Conservation (phyloP, 768 basidiomycete species). For the Podaxis sp. region DNA sequence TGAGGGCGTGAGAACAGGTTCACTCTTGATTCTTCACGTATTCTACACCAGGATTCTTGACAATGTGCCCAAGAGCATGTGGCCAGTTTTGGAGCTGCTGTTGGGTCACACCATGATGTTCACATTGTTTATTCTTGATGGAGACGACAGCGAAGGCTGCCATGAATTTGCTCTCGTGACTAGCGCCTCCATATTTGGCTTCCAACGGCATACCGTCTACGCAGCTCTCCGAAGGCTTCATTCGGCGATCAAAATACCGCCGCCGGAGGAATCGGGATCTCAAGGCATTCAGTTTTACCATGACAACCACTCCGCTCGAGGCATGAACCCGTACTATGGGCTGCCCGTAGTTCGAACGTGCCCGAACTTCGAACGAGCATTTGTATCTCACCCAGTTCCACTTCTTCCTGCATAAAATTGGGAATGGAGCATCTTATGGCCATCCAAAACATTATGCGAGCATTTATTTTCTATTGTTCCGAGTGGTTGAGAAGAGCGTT, state of each 20-base stretch:
- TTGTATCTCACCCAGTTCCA: too few relatives aligned
- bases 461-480: too few relatives aligned
- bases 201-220: not conserved
- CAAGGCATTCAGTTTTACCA: not conserved
- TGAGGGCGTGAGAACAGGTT: too few relatives aligned
- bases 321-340: too few relatives aligned
- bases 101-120: not conserved
- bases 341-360: too few relatives aligned
- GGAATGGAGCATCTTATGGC: too few relatives aligned
- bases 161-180: not conserved
- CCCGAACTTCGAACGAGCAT: too few relatives aligned
- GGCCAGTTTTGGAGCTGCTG: not conserved
- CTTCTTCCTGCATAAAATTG: too few relatives aligned
- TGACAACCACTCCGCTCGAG: conserved; percentile 79
- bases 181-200: not conserved
- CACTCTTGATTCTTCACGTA: not conserved
- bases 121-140: not conserved
- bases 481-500: too few relatives aligned
- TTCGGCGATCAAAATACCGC: not conserved
- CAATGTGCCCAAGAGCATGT: not conserved
- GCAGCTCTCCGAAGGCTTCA: not conserved
- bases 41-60: not conserved
- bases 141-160: not conserved
- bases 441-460: too few relatives aligned
- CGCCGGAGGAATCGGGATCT: not conserved